Evolutionary conservation across 2,329 filamentous ascomycete species (phyloP), one percentile per base, ranked within the genome.

Genomic region (Fusarium denticulatum): DNA sequence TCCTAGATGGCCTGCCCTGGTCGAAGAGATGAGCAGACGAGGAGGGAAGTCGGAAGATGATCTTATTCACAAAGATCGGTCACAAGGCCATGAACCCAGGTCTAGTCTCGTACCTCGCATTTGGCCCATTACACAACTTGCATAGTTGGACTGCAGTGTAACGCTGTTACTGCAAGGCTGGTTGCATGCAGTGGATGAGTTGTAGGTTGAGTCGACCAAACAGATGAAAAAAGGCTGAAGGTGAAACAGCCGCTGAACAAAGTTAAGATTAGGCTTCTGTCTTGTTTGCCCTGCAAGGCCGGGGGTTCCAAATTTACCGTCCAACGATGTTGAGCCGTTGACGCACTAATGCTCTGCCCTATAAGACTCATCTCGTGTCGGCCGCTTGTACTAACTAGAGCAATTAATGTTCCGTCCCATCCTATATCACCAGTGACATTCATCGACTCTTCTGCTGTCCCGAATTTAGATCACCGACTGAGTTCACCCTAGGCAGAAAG

Each of bases 181-280:
- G 40, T 40, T 53, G 46, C 43, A 45, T 14, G 6, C 24, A 30
- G 46, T 26, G 36, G 37, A 40, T 45, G 55, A 55, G 36, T 64
- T 66, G 60, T 55, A 32, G 45, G 58, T 40, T 39, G 26, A 53
- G 36, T 50, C 26, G 57, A 37, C 36, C 26, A 56, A 65, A 34
- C 56, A 53, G 24, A 49, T 43, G 37, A 42, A 49, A 71, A 59
- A 67, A 39, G 71, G 63, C 59, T 67, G 68, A 65, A 59, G 20
- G 36, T 70, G 71, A 75, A 74, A 77, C 75, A 49, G 60, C 73
- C 56, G 57, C 65, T 55, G 47, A 49, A 61, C 37, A 75, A 74
- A 45, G 60, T 77, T 74, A 67, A 76, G 64, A 74, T 77, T 76
- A 74, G 60, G 50, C 75, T 77, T 71, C 40, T 76, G 15, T 67